Conservation (phyloP, 2,329 filamentous ascomycete genomes). For the Botrytis pseudocinerea region DNA sequence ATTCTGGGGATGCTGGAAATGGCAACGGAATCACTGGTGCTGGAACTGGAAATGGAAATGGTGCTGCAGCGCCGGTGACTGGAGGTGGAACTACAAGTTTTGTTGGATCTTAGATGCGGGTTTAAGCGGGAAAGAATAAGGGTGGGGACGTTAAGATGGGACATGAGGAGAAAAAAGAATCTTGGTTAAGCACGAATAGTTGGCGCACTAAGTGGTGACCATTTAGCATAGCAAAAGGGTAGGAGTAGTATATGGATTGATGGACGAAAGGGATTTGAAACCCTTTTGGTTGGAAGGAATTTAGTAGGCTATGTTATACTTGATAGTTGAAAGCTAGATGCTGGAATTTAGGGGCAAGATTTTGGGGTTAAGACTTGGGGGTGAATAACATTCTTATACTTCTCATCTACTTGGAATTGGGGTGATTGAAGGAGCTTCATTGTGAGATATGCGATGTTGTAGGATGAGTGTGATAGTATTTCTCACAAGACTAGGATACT, state of each 20-base stretch:
- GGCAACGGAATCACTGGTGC: background rate
- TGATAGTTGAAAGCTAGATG: background rate
- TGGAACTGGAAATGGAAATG: background rate
- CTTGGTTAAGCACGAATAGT: background rate
- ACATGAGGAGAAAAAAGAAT: background rate
- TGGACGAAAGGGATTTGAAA: background rate
- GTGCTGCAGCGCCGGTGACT: background rate
- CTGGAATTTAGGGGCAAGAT: background rate
- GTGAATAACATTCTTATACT: background rate
- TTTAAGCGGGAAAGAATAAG: background rate
- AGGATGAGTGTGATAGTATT: background rate
- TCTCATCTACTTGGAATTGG: background rate
- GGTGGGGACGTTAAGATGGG: background rate
- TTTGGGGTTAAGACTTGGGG: background rate
- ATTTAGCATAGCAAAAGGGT: background rate
- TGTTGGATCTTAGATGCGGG: background rate
- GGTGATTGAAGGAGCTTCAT: background rate
- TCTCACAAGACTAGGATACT: background rate
- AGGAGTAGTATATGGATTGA: background rate
- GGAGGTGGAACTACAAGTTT: background rate
- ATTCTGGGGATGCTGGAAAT: background rate
- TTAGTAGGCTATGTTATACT: background rate
- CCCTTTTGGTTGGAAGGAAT: background rate
- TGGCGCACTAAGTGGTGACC: background rate
- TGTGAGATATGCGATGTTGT: background rate